A percentile compares a stretch with the other conserved stretches of the same genome.
Conservation (phyloP, 768 basidiomycete species). For the Gymnopilus junonius region DNA sequence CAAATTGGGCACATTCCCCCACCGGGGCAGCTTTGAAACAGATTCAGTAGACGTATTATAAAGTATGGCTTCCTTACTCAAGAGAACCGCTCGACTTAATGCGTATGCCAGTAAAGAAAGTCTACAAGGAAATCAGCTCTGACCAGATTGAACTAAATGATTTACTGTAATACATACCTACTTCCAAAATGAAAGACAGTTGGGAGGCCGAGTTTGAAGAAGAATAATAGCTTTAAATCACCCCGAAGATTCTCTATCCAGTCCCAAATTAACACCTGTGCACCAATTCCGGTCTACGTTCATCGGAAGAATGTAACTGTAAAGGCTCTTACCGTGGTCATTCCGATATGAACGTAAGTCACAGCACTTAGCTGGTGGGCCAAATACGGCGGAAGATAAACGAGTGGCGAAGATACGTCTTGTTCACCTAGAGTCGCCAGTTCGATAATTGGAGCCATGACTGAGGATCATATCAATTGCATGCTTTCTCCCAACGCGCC, state of each 20-base stretch:
- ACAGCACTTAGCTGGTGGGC: neutral
- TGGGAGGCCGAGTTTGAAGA: neutral
- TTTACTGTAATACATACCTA: neutral
- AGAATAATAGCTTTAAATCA: neutral
- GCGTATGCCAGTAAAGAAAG: neutral
- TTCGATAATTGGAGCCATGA: neutral
- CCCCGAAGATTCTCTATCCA: neutral
- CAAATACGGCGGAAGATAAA: neutral
- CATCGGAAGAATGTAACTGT: too few species aligned
- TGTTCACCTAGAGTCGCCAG: neutral
- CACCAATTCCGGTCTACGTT: too few species aligned
- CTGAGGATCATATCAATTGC: too few species aligned
- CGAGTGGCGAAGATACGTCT: neutral
- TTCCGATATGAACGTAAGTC: neutral
- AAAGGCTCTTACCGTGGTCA: neutral
- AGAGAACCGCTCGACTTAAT: constrained; percentile 6
- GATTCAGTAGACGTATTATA: neutral
- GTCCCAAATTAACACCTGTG: neutral
- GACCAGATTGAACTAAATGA: neutral
- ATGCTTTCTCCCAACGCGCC: too few species aligned
- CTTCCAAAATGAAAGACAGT: neutral
- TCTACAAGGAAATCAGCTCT: neutral
- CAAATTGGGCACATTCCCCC: constrained; percentile 1
- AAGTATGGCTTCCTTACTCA: constrained; percentile 1
- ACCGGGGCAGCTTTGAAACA: constrained; percentile 5